Conservation (phyloP, 306 rosid genomes). For the Cucurbita pepo region DNA sequence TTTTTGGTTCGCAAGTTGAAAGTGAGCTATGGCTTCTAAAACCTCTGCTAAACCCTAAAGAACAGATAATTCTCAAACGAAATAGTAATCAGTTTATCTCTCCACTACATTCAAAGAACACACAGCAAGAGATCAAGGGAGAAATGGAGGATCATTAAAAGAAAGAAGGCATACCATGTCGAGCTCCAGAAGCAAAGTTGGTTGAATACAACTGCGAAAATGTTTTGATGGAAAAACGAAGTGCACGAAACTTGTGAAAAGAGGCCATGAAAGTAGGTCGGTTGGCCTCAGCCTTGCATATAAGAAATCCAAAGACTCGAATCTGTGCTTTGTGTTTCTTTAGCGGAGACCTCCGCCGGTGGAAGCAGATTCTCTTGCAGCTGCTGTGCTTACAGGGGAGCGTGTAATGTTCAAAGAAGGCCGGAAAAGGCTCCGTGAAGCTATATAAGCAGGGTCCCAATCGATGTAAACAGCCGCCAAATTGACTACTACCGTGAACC, state of each 20-base stretch:
- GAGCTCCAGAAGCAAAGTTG: constrained; percentile 13
- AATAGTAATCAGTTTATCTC: background rate
- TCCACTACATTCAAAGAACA: background rate
- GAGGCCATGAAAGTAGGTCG: constrained; percentile 37
- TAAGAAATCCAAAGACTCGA: background rate
- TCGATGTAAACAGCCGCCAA: background rate
- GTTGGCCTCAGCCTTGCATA: constrained; percentile 3
- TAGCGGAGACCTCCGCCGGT: background rate
- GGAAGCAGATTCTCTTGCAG: background rate
- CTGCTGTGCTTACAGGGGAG: background rate
- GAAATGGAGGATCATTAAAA: background rate
- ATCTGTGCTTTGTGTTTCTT: background rate
- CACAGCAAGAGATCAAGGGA: background rate
- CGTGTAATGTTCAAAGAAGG: background rate
- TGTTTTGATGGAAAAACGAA: constrained; percentile 17
- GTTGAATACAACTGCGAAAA: constrained; percentile 23
- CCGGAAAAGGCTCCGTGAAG: background rate
- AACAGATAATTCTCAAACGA: background rate
- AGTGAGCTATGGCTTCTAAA: constrained; percentile 23
- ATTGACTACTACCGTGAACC: background rate
- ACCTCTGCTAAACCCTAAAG: constrained; percentile 36
- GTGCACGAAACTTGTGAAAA: constrained; percentile 29
- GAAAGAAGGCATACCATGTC: constrained; percentile 20
- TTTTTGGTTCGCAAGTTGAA: constrained; percentile 12
- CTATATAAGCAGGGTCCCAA: background rate